Base-by-base conservation (phyloP, 2,329 filamentous ascomycete genomes). In the Aureobasidium leucospermi region DNA sequence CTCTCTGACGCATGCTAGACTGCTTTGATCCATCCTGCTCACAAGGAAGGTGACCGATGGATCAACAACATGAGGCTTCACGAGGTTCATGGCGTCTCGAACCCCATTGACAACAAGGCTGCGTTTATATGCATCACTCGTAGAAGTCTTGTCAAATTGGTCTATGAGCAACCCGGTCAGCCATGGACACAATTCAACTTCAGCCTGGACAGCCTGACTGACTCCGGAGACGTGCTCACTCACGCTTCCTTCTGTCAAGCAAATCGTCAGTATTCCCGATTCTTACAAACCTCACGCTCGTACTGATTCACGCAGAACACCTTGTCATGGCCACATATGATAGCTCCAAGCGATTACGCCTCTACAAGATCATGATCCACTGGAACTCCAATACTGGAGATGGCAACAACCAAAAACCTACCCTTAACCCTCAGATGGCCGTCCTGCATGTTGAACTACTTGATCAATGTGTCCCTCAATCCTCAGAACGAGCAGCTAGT, bases 121-220 rank as follows among this genome's bases (percentile, higher is more conserved):
- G 88, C 89, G 1, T 74, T 96, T 45, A 73, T 96, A 11, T 88
- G 86, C 64, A 81, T 96, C 57, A 94, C 89, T 32, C 82, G 85
- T 46, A 85, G 85, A 65, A 90, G 89, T 7, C 75, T 84, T 49
- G 77, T 96, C 58, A 87, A 86, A 67, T 78, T 96, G 67, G 80
- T 92, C 51, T 96, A 87, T 75, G 83, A 88, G 42, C 89, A 92
- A 64, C 85, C 83, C 45, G 90, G 85, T 70, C 82, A 79, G 59
- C 84, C 84, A 65, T 86, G 90, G 74, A 83, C 86, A 62, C 89
- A 95, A 68, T 82, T 84, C 0, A 82, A 81, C 3, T 76, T 86
- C n/a, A 88, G 93, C 63, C 74, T 96, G 38, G 88, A 92, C 68
- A 86, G 85, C 63, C 80, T 90, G 60, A 80, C 84, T 31, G 85